phyloP scores from a whole-genome alignment of 257 asterid species.

The Osmanthus fragrans region DNA sequence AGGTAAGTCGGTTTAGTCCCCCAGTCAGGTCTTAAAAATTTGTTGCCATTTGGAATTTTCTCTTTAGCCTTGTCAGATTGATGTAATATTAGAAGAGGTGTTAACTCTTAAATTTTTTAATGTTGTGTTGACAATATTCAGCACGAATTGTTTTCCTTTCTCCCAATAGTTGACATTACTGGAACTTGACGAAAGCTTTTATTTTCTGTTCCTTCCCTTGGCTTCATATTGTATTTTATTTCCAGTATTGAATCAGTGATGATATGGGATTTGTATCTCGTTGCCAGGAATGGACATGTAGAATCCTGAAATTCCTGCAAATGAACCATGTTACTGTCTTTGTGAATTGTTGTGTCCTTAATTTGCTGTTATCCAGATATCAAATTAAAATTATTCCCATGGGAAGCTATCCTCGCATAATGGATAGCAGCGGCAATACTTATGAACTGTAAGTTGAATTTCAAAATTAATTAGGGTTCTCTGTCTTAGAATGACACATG shows the following conservation, averaged over 20 bases:
- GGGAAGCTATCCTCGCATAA: slow-evolving; percentile 99
- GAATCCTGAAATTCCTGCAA: slow-evolving; percentile 18
- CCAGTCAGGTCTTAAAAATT: background rate
- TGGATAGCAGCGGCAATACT: slow-evolving; percentile 80
- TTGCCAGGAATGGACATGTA: background rate
- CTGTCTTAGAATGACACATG: slow-evolving; percentile 13
- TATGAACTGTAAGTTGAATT: slow-evolving; percentile 81
- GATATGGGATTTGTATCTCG: background rate
- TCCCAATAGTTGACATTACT: background rate
- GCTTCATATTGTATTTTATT: background rate
- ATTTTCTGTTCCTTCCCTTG: background rate
- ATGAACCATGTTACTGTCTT: slow-evolving; percentile 3
- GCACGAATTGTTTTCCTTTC: background rate
- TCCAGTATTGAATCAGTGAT: background rate
- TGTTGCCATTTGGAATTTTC: background rate
- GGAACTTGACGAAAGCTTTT: background rate
- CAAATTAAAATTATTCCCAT: slow-evolving; percentile 90
- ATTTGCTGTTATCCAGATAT: slow-evolving; percentile 52
- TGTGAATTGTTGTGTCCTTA: slow-evolving; percentile 36
- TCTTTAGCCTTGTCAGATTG: background rate
- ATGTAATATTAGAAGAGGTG: background rate
- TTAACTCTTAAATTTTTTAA: background rate
- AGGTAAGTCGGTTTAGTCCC: background rate
- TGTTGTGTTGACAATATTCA: background rate
- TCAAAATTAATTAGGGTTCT: slow-evolving; percentile 4